Base-by-base conservation (phyloP, 129 eudicot species). In the Arctium lappa region DNA sequence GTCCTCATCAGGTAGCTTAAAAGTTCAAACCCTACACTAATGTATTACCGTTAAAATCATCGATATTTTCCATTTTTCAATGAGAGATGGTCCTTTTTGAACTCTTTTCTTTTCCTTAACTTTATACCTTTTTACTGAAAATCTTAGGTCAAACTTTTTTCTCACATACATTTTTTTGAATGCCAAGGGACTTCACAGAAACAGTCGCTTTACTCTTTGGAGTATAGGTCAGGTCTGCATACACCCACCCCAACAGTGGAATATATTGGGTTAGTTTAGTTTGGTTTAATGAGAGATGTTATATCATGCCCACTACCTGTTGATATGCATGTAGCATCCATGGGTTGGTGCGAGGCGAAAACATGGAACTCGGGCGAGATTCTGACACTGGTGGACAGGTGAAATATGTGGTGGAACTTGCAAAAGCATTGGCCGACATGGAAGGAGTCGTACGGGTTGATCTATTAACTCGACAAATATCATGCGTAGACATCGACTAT, bases 371-470 rank as follows among this genome's bases (percentile, higher is more conserved):
- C 12, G 97, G 97, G 66, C 86, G 97, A 74, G 97, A 93, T 86
- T 93, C 97, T 7, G 97, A 93, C 86, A 93, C 97, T 1, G 97
- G 95, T 81, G 97, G 97, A 36, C 97, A 93, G 88, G 95, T 93
- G 44, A 93, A 93, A 79, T 93, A 93, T 71, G 97, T 93, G 48
- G 97, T 93, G 69, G 95, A 93, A 77, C 89, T 93, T 34, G 95
- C 95, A 63, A 77, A 84, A 72, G 97, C 97, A 73, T 84, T 93
- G 63, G 95, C 93, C 32, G 85, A 88, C 83, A 93, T 83, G 91
- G 89, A 86, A 78, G 97, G 97, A 30, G 94, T 93, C 73, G 69
- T 86, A 69, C 88, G 97, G 81, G 97, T 93, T 63, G 97, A 93
- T 84, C 89, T 93, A 37, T 86, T 93, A 22, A 93, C 95, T 62